phyloP scores from a whole-genome alignment of 78 protist species.

The Mantamonas sphyraenae region DNA sequence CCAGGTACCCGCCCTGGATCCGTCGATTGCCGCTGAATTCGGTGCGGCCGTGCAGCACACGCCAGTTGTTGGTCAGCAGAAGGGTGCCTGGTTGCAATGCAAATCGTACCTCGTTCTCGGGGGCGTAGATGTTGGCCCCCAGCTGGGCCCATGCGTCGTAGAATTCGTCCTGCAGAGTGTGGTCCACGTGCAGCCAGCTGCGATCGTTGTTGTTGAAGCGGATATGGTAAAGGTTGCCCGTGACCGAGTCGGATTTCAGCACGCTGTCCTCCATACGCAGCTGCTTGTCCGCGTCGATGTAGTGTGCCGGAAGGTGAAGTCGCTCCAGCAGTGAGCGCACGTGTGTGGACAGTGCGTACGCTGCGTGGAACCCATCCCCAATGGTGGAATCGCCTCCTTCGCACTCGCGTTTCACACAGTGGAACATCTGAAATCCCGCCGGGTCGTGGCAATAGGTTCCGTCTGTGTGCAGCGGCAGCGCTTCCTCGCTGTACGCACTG shows the following conservation, averaged over 20 bases:
- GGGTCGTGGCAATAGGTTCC: constrained; percentile 5
- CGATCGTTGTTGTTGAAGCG: constrained; percentile 12
- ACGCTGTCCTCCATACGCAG: neutral
- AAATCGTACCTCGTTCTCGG: neutral
- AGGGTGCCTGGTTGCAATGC: constrained; percentile 1
- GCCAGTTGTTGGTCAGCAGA: constrained; percentile 10
- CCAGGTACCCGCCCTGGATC: neutral
- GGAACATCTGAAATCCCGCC: constrained; percentile 17
- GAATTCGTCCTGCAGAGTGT: neutral
- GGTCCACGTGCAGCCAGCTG: neutral
- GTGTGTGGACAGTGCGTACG: neutral
- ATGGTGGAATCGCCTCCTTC: neutral
- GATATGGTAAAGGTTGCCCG: neutral
- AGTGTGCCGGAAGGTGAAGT: neutral
- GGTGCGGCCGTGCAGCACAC: constrained; percentile 9
- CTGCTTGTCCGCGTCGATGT: neutral
- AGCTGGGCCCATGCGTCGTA: constrained; percentile 8
- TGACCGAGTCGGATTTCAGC: neutral
- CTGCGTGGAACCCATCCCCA: neutral
- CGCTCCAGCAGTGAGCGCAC: neutral
- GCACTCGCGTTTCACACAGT: neutral
- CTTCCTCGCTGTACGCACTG: constrained; percentile 7
- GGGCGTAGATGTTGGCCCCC: neutral
- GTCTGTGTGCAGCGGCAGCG: constrained; percentile 6
- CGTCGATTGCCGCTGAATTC: neutral